phyloP scores from a whole-genome alignment of 257 asterid species.

The Penstemon eatonii region DNA sequence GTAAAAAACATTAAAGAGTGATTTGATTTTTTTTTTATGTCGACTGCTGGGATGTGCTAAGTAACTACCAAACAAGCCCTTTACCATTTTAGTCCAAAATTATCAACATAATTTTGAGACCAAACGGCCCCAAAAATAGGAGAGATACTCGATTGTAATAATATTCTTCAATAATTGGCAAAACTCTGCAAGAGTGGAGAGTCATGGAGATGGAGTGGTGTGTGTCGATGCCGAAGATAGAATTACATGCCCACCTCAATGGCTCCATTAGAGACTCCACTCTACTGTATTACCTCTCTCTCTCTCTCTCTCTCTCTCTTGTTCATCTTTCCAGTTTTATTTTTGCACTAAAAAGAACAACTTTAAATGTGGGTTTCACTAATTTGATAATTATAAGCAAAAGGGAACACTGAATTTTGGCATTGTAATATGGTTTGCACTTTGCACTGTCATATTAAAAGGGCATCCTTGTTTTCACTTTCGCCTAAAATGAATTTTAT shows the following conservation, averaged over 20 bases:
- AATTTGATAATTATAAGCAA: background rate
- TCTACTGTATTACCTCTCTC: constrained; percentile 47
- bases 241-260: constrained; percentile 88
- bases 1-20: too few relatives aligned
- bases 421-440: background rate
- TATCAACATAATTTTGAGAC: background rate
- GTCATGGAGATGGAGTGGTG: constrained; percentile 65
- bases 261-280: constrained; percentile 91
- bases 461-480: background rate
- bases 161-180: background rate
- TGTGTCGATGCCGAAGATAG: constrained; percentile 75
- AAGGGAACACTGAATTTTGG: background rate
- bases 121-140: background rate
- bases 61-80: too few relatives aligned
- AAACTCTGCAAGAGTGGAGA: background rate
- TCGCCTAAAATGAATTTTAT: constrained; percentile 17
- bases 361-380: constrained; percentile 14
- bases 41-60: too few relatives aligned
- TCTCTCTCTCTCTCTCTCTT: background rate
- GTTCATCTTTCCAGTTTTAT: background rate
- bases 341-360: background rate
- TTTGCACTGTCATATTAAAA: too few relatives aligned
- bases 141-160: background rate
- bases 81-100: too few relatives aligned
- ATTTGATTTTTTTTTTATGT: too few relatives aligned